phyloP scores from a whole-genome alignment of 225 moss, liverwort and hornwort genomes.

The Sphagnum tenellum region DNA sequence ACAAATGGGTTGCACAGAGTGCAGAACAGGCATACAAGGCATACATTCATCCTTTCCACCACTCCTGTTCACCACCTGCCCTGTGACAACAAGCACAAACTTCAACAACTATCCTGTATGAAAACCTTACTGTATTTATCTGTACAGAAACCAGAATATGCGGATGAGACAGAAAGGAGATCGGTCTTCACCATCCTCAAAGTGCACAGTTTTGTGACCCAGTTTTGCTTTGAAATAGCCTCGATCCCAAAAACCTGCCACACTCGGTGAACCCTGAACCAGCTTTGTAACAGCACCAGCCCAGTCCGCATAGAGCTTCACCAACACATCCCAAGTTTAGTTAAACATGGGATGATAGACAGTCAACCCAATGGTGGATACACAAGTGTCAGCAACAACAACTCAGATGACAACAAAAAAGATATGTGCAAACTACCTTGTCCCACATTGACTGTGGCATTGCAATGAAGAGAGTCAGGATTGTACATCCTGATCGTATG shows the following conservation, averaged over 20 bases:
- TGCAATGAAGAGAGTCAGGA: constrained; percentile 79
- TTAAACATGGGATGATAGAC: too few species aligned
- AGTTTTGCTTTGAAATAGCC: constrained; percentile 69
- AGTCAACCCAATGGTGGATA: too few species aligned
- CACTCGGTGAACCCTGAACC: constrained; percentile 39
- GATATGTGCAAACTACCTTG: constrained; percentile 33
- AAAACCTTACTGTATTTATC: not conserved
- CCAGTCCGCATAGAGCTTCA: constrained; percentile 76
- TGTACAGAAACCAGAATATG: not conserved
- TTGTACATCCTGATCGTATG: constrained; percentile 98
- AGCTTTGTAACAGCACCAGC: constrained; percentile 63
- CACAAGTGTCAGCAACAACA: constrained; percentile 10
- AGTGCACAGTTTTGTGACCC: constrained; percentile 52
- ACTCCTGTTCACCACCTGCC: constrained; percentile 26
- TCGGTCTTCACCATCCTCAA: constrained; percentile 53
- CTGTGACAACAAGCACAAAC: constrained; percentile 16
- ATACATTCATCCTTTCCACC: constrained; percentile 46
- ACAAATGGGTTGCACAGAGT: constrained; percentile 68
- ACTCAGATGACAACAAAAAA: constrained; percentile 5
- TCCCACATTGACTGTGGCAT: constrained; percentile 83
- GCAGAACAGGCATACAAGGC: constrained; percentile 56
- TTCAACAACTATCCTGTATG: not conserved
- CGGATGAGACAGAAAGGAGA: constrained; percentile 1
- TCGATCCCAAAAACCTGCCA: constrained; percentile 65
- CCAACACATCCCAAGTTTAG: too few species aligned